phyloP scores from a whole-genome alignment of 495 filamentous ascomycete genomes.

The Penicillium atrosanguineum region DNA sequence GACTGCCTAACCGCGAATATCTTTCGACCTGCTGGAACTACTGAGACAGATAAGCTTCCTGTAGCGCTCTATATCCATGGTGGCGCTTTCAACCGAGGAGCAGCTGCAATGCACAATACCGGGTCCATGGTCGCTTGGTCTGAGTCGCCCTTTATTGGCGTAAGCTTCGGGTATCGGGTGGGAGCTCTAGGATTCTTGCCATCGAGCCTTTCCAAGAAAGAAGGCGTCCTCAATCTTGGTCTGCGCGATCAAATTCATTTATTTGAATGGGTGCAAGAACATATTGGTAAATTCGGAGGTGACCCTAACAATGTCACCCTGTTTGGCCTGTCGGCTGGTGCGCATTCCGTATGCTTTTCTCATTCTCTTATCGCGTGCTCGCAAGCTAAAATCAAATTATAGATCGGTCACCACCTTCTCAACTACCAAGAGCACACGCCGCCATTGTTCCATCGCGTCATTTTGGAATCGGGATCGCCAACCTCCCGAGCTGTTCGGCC shows the following conservation, averaged over 20 bases:
- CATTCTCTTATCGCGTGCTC: not conserved
- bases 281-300: constrained; percentile 57
- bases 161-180: constrained; percentile 60
- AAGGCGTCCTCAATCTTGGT: constrained; percentile 60
- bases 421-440: constrained; percentile 35
- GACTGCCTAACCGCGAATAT: constrained; percentile 56
- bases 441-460: constrained; percentile 57
- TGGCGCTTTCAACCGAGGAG: constrained; percentile 38
- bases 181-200: constrained; percentile 66
- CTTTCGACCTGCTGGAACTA: constrained; percentile 40
- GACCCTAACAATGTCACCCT: constrained; percentile 62
- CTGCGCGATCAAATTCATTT: constrained; percentile 59
- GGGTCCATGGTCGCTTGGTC: constrained; percentile 57
- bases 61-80: constrained; percentile 55
- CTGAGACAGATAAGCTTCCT: constrained; percentile 41
- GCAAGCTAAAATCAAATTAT: not conserved
- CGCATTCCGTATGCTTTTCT: constrained; percentile 49
- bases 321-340: constrained; percentile 62
- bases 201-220: constrained; percentile 46
- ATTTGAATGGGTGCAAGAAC: constrained; percentile 61
- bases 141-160: constrained; percentile 51
- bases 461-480: constrained; percentile 62
- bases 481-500: constrained; percentile 59
- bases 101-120: constrained; percentile 36
- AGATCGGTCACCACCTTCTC: constrained; percentile 66